Conservation (phyloP, 2,329 filamentous ascomycete genomes). For the Exophiala xenobiotica region DNA sequence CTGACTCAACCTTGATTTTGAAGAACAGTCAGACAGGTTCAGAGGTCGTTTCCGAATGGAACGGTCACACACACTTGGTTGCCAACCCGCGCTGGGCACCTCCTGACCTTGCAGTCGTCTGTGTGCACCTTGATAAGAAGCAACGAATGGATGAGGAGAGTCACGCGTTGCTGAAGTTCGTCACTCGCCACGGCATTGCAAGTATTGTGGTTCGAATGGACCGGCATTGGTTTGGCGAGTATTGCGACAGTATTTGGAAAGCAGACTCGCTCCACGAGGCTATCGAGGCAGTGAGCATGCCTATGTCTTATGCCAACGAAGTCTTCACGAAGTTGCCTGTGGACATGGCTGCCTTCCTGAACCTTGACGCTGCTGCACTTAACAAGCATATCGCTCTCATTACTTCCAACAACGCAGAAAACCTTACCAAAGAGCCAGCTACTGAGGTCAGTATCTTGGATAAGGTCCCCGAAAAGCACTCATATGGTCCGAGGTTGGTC, state of each 20-base stretch:
- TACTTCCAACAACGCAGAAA: conserved; percentile 11
- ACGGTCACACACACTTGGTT: conserved; percentile 39
- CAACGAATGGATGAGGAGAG: conserved; percentile 30
- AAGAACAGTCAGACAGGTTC: conserved; percentile 31
- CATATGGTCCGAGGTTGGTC: neutral
- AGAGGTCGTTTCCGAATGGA: conserved; percentile 40
- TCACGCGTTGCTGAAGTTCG: conserved; percentile 38
- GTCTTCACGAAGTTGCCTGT: conserved; percentile 42
- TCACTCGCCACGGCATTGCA: conserved; percentile 45
- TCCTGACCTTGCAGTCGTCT: conserved; percentile 49
- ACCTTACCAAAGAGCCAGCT: too few species aligned
- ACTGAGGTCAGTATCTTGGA: neutral
- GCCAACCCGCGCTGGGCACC: conserved; percentile 44
- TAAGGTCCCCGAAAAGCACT: neutral
- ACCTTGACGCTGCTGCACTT: conserved; percentile 47
- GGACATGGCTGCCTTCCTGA: conserved; percentile 48
- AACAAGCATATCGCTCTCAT: conserved; percentile 49
- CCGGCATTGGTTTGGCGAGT: conserved; percentile 39
- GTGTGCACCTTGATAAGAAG: conserved; percentile 35
- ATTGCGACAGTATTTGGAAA: conserved; percentile 24
- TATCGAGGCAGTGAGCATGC: conserved; percentile 34
- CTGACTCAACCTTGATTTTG: conserved; percentile 34
- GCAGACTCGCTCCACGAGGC: conserved; percentile 43
- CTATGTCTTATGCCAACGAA: neutral
- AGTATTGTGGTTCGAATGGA: conserved; percentile 47